Percentiles rank a stretch among this genome's conserved stretches.
These are phyloP conservation scores for Nakaseomyces nivariensis DNA, from an alignment of 1,139 yeast species.

Conservation along the genomic window DNA sequence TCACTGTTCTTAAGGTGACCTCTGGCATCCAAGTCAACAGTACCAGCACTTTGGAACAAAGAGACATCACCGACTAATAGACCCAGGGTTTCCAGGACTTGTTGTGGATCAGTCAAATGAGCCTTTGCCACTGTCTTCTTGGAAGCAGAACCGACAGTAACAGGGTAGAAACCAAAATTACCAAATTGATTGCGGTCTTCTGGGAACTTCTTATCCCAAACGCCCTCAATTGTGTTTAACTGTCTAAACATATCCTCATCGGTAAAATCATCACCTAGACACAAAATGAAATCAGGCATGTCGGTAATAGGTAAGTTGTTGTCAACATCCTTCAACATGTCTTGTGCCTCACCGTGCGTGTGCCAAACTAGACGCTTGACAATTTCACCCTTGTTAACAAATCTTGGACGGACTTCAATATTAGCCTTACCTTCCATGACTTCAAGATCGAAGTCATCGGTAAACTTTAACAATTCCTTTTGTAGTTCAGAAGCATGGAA, in stretches of 20 bases:
- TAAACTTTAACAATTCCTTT: slow-evolving; percentile 55
- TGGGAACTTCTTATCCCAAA: slow-evolving; percentile 31
- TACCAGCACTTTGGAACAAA: slow-evolving; percentile 65
- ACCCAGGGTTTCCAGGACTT: slow-evolving; percentile 79
- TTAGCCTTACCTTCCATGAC: slow-evolving; percentile 98
- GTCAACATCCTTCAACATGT: slow-evolving; percentile 28
- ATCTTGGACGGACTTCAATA: slow-evolving; percentile 87
- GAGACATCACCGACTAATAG: slow-evolving; percentile 67
- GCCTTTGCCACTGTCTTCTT: slow-evolving; percentile 82
- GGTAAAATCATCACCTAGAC: slow-evolving; percentile 92
- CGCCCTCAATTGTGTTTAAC: slow-evolving; percentile 47
- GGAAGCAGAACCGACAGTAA: slow-evolving; percentile 91
- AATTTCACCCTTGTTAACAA: slow-evolving; percentile 94
- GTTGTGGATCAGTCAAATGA: slow-evolving; percentile 77
- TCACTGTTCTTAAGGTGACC: slow-evolving; percentile 45
- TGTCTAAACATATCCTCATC: slow-evolving; percentile 96
- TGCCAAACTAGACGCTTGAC: slow-evolving; percentile 67
- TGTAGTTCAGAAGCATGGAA: slow-evolving; percentile 75
- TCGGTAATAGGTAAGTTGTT: slow-evolving; percentile 37
- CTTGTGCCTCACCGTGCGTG: slow-evolving; percentile 41
- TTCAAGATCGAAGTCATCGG: slow-evolving; percentile 68
- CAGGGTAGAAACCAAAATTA: slow-evolving; percentile 66
- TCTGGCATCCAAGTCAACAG: slow-evolving; percentile 63
- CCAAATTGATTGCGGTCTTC: slow-evolving; percentile 38
- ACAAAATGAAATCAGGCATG: slow-evolving; percentile 73